Percentiles rank a stretch among this genome's conserved stretches.
Evolutionary conservation across 2,329 filamentous ascomycete genomes (phyloP).

Genomic region (Pseudopyricularia javanii): DNA sequence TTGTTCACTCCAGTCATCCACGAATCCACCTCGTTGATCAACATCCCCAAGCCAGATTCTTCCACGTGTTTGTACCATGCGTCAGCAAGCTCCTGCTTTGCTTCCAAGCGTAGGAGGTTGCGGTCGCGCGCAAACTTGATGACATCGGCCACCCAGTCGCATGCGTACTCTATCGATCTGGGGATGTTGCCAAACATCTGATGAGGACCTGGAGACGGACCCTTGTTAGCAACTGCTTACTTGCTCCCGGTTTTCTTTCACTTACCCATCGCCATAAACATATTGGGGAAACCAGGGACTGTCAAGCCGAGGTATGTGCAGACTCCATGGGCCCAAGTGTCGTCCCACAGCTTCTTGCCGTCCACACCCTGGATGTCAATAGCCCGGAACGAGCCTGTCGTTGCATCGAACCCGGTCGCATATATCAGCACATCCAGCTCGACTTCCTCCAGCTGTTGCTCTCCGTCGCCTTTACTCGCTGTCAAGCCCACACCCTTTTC

Average conservation of each 20-base stretch:
- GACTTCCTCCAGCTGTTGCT: conserved; percentile 18
- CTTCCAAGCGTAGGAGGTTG: conserved; percentile 21
- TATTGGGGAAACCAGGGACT: conserved; percentile 7
- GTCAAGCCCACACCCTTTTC: conserved; percentile 15
- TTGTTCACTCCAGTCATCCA: conserved; percentile 46
- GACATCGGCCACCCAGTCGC: conserved; percentile 21
- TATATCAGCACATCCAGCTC: conserved; percentile 24
- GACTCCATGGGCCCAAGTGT: conserved; percentile 17
- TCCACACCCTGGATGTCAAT: conserved; percentile 16
- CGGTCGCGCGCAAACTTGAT: conserved; percentile 19
- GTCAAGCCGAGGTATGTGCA: conserved; percentile 14
- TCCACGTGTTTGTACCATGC: conserved; percentile 35
- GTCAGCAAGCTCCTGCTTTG: conserved; percentile 23
- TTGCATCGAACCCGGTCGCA: conserved; percentile 20
- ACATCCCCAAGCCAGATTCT: conserved; percentile 27
- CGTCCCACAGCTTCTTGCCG: conserved; percentile 11
- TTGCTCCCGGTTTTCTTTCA: not conserved
- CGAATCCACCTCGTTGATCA: conserved; percentile 34
- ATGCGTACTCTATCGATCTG: conserved; percentile 27
- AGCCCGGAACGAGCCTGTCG: conserved; percentile 18
- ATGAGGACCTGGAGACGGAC: conserved; percentile 27
- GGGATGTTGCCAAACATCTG: conserved; percentile 30
- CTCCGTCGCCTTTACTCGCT: conserved; percentile 10
- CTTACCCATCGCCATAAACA: conserved; percentile 5
- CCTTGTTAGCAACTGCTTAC: conserved; percentile 12